Conservation (phyloP, 108 stramenopile genomes). For the Nitzschia sp. region DNA sequence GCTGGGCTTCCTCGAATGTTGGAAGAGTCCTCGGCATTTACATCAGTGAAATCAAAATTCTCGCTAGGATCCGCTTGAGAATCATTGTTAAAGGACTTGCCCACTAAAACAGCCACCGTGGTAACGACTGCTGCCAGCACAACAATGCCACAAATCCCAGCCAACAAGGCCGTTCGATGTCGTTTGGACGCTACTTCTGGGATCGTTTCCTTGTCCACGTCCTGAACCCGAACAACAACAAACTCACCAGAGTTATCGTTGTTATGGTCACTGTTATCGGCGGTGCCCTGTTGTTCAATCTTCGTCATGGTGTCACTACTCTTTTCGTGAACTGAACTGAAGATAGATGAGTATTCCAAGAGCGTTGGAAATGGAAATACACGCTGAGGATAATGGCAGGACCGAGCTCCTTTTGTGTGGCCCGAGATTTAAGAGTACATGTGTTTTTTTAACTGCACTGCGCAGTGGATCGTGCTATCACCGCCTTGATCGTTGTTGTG, state of each 20-base stretch:
- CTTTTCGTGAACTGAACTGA: too few species aligned
- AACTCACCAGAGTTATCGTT: conserved; percentile 3
- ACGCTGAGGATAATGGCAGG: too few species aligned
- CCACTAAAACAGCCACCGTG: not conserved
- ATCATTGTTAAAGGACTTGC: not conserved
- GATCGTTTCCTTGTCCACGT: not conserved
- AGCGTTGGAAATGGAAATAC: too few species aligned
- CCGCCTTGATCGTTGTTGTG: too few species aligned
- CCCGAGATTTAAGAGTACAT: too few species aligned
- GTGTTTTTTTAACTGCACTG: too few species aligned
- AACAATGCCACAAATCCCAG: not conserved
- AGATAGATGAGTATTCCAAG: too few species aligned
- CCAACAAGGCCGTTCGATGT: not conserved
- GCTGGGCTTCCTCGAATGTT: not conserved
- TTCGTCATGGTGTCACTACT: not conserved
- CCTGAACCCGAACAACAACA: not conserved
- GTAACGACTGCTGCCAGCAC: not conserved
- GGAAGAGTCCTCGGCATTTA: not conserved
- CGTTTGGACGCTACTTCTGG: not conserved
- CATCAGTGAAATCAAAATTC: conserved; percentile 2
- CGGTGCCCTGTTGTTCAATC: not conserved
- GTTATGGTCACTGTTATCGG: not conserved
- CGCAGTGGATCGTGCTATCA: too few species aligned
- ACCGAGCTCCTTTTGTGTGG: too few species aligned
- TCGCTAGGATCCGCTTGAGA: not conserved